Evolutionary conservation across 805 yeast species (phyloP), one percentile per base, ranked within the genome.

Genomic region (Candida gorgasii): DNA sequence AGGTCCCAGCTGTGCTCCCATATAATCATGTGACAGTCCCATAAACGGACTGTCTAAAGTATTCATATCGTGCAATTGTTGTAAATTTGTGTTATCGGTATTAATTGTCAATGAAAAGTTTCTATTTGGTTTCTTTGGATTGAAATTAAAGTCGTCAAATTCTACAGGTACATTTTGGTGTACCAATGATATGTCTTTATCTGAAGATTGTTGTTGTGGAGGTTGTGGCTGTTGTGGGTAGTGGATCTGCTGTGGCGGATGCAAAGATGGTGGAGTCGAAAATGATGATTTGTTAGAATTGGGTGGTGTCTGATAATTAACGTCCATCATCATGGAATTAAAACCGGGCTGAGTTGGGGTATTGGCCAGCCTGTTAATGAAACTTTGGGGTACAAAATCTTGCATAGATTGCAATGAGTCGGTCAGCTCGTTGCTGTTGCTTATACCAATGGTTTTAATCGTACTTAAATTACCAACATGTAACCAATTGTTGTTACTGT

Each of bases 361-460:
- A 38, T 46, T 54, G 14, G 67, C 60, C 38, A 63, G 56, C 47
- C 67, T 53, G 42, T 61, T 58, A 20, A 69, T 63, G 28, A 65
- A 59, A 7, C 65, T 55, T 43, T 67, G 74, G 2, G 76, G 73
- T 4, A 70, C 75, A 43, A 52, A 70, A 53, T 70, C 75, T 44
- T 65, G 73, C 58, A 68, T 63, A 43, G 71, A 69, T 50, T 67
- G 74, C 48, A 70, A 61, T 8, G 72, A 67, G 47, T 70, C 75
- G 1, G 73, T 58, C 39, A 70, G 64, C 16, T 46, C 53, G 35
- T 55, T 59, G n/a, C 15, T 35, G 22, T 39, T 43, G 4, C 48
- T 44, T 20, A 47, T 35, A 42, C 68, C 61, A 11, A 62, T 57
- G 13, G 37, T 34, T 22, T 34, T 34, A 22, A 34, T 34, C 40